Evolutionary conservation across 768 basidiomycete genomes (phyloP).

Genomic region (Tricholoma furcatifolium): DNA sequence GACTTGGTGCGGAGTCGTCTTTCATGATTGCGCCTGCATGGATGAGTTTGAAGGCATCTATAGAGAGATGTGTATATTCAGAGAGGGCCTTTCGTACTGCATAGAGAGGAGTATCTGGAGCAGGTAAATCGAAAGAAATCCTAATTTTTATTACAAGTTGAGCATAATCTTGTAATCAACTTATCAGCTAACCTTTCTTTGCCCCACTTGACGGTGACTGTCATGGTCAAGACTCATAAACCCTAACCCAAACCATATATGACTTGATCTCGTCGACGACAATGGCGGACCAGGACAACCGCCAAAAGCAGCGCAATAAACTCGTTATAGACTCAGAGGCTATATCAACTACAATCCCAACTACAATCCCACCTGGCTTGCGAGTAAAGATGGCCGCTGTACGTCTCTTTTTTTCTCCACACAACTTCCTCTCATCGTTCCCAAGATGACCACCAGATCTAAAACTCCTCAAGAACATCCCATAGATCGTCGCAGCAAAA

Average conservation of each 20-base stretch:
- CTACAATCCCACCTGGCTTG: slow-evolving; percentile 83
- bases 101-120: slow-evolving; percentile 56
- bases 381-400: slow-evolving; percentile 96
- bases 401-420: slow-evolving; percentile 15
- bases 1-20: slow-evolving; percentile 70
- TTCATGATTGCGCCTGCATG: slow-evolving; percentile 90
- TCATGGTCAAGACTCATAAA: slow-evolving; percentile 24
- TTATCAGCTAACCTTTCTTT: slow-evolving; percentile 27
- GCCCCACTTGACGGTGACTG: slow-evolving; percentile 47
- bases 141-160: slow-evolving; percentile 12
- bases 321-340: slow-evolving; percentile 42
- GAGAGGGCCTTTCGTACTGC: slow-evolving; percentile 62
- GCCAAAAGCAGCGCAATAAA: slow-evolving; percentile 27
- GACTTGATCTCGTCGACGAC: slow-evolving; percentile 18
- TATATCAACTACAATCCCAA: slow-evolving; percentile 70
- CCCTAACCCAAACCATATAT: slow-evolving; percentile 13
- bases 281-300: slow-evolving; percentile 20
- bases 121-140: slow-evolving; percentile 50
- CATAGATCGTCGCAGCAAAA: slow-evolving; percentile 39
- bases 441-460: slow-evolving; percentile 30
- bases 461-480: slow-evolving; percentile 36
- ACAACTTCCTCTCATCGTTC: slow-evolving; percentile 1
- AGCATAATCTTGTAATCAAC: slow-evolving; percentile 8
- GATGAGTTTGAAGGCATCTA: slow-evolving; percentile 78
- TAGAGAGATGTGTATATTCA: slow-evolving; percentile 70